Evolutionary conservation across 2,329 filamentous ascomycete species (phyloP).

Genomic region (Neoscytalidium dimidiatum): DNA sequence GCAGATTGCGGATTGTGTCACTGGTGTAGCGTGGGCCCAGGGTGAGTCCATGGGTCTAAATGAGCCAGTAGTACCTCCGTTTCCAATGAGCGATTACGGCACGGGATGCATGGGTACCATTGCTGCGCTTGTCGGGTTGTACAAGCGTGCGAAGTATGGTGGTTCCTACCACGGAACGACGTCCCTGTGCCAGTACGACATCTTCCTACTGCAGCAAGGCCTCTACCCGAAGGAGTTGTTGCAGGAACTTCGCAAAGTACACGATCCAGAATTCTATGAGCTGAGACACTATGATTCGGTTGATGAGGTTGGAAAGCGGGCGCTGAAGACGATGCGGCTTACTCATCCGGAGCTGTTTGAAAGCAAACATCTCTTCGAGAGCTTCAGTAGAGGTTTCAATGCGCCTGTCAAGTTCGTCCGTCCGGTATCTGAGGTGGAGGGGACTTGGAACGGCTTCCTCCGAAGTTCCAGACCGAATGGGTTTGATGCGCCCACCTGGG

Average conservation of each 20-base stretch:
- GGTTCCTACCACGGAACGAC: constrained; percentile 68
- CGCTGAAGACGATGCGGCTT: constrained; percentile 56
- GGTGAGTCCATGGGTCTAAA: constrained; percentile 62
- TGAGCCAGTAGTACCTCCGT: constrained; percentile 67
- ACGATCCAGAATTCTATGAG: constrained; percentile 56
- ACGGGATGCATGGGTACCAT: constrained; percentile 73
- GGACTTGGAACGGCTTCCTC: constrained; percentile 51
- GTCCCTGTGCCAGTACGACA: constrained; percentile 68
- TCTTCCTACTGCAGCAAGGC: constrained; percentile 64
- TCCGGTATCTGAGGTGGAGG: constrained; percentile 49
- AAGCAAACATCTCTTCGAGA: constrained; percentile 50
- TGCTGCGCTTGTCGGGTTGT: constrained; percentile 65
- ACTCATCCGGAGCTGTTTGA: constrained; percentile 59
- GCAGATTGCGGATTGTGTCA: constrained; percentile 69
- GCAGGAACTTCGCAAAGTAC: constrained; percentile 50
- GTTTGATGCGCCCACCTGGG: constrained; percentile 52
- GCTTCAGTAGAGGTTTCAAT: constrained; percentile 47
- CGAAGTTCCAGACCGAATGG: constrained; percentile 56
- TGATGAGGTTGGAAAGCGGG: constrained; percentile 64
- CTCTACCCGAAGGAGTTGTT: constrained; percentile 58
- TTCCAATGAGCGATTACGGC: constrained; percentile 64
- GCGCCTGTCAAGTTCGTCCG: constrained; percentile 51
- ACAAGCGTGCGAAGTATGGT: constrained; percentile 61
- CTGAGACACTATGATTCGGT: constrained; percentile 65
- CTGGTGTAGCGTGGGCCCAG: constrained; percentile 63